Evolutionary conservation across 192 early-diverging fungal species (phyloP), one percentile per base, ranked within the genome.

Genomic region (Mortierella claussenii): DNA sequence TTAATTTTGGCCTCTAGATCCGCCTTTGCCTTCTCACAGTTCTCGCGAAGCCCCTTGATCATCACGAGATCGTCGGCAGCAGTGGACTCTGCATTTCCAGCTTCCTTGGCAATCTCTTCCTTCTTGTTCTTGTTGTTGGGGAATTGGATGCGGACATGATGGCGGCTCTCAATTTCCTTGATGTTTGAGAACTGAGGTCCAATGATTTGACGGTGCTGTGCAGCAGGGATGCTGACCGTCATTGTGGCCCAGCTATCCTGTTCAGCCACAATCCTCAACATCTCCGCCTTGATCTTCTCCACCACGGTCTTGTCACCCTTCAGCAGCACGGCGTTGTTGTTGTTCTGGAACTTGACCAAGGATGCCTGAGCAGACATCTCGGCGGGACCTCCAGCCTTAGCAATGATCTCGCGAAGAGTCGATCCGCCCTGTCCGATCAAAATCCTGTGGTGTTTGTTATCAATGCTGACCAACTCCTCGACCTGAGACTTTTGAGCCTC

Each of bases 191-290:
- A 95, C 46, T 83, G 86, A 34, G 89, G 87, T 13, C 96, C 96
- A 63, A 96, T 97, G 37, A 97, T 79, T 42, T 86, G 83, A 15
- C 89, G 86, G 68, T 96, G 94, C 47, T 95, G 83, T 13, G 86
- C 83, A 12, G 82, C 86, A 1, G 95, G 95, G 57, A 97, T 87
- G 42, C 60, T 37, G n/a, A 96, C 68, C 2, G 49, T 37, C 5
- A 88, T 42, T 9, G 87, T 87, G 24, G 79, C 75, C 65, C 88
- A 83, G 65, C 85, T 84, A 70, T 90, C 82, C 59, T 87, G 84
- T 55, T 89, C 84, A 11, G 70, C 79, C 20, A 84, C 83, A 31
- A 80, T 65, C 20, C 57, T 59, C 69, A 85, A 80, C 40, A 86
- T 66, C 54, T 80, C 67, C 10, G 23, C 33, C 36, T 79, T 81